Percentiles rank a stretch among this genome's conserved stretches.
These are phyloP conservation scores for Penicillium coprophilum DNA, from an alignment of 495 filamentous ascomycete genomes.

Conservation along the genomic window DNA sequence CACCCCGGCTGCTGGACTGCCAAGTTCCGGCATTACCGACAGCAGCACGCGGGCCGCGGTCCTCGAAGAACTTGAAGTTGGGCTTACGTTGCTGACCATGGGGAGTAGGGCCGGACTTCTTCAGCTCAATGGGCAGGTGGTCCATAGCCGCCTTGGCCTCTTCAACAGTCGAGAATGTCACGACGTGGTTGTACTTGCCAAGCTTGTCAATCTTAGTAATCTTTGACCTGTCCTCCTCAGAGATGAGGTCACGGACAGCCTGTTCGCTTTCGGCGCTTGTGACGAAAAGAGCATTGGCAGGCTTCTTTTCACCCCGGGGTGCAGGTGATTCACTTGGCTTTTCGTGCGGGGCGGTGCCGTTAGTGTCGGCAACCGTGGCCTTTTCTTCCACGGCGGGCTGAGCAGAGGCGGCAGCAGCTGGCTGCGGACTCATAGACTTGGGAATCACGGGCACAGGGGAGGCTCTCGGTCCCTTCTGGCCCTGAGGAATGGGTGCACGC, in stretches of 20 bases:
- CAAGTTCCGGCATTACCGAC: slow-evolving; percentile 68
- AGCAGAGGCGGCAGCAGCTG: slow-evolving; percentile 35
- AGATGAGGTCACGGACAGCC: slow-evolving; percentile 73
- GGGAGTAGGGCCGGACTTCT: slow-evolving; percentile 51
- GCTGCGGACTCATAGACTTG: slow-evolving; percentile 58
- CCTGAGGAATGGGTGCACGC: slow-evolving; percentile 34
- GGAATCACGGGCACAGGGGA: slow-evolving; percentile 53
- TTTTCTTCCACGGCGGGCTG: slow-evolving; percentile 41
- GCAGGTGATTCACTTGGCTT: slow-evolving; percentile 42
- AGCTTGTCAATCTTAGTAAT: slow-evolving; percentile 75
- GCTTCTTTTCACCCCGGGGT: slow-evolving; percentile 50
- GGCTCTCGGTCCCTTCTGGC: slow-evolving; percentile 44
- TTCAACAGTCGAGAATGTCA: slow-evolving; percentile 72
- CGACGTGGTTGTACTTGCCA: slow-evolving; percentile 73
- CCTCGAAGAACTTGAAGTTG: slow-evolving; percentile 76
- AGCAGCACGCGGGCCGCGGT: slow-evolving; percentile 52
- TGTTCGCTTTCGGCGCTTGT: slow-evolving; percentile 75
- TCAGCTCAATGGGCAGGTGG: slow-evolving; percentile 69
- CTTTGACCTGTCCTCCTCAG: slow-evolving; percentile 76
- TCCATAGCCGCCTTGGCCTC: slow-evolving; percentile 75
- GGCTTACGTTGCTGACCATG: slow-evolving; percentile 68
- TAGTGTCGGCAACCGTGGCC: slow-evolving; percentile 32
- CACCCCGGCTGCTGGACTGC: slow-evolving; percentile 64
- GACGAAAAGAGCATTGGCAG: slow-evolving; percentile 78
- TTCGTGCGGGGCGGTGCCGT: slow-evolving; percentile 38